phyloP scores from a whole-genome alignment of 768 basidiomycete genomes.

The Sarcomyxa edulis region DNA sequence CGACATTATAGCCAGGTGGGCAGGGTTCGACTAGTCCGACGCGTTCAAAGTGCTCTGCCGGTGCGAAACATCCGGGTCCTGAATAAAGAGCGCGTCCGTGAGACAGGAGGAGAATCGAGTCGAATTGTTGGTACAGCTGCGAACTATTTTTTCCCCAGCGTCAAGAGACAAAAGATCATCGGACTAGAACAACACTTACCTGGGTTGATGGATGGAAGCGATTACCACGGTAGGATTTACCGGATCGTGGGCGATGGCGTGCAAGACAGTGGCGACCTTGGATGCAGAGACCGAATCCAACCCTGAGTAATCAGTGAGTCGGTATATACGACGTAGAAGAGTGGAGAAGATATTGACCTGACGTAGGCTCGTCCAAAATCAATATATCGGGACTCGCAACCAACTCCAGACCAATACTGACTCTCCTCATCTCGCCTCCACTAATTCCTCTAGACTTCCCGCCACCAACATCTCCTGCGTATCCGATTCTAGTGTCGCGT shows the following conservation, averaged over 20 bases:
- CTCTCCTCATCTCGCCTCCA: constrained; percentile 87
- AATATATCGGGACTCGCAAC: constrained; percentile 82
- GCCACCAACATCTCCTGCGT: constrained; percentile 48
- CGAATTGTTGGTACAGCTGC: constrained; percentile 81
- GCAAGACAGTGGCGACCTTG: constrained; percentile 72
- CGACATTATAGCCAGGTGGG: constrained; percentile 83
- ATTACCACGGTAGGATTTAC: constrained; percentile 75
- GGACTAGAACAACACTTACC: constrained; percentile 28
- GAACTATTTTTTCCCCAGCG: too few species aligned
- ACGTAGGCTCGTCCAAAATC: constrained; percentile 84
- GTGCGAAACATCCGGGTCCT: constrained; percentile 69
- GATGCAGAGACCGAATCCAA: constrained; percentile 87
- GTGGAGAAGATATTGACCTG: constrained; percentile 27
- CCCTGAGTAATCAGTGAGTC: constrained; percentile 33
- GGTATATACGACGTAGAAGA: too few species aligned
- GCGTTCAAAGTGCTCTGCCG: constrained; percentile 59
- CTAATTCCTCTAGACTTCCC: constrained; percentile 78
- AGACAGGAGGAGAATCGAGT: constrained; percentile 73
- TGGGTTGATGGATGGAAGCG: constrained; percentile 86
- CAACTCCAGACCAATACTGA: constrained; percentile 87
- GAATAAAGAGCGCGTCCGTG: constrained; percentile 75
- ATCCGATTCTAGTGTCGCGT: constrained; percentile 65
- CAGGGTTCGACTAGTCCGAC: constrained; percentile 40
- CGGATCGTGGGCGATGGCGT: constrained; percentile 66
- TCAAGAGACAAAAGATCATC: constrained; percentile 1